Base-by-base conservation (phyloP, 495 filamentous ascomycete genomes). In the Xylaria castorea region DNA sequence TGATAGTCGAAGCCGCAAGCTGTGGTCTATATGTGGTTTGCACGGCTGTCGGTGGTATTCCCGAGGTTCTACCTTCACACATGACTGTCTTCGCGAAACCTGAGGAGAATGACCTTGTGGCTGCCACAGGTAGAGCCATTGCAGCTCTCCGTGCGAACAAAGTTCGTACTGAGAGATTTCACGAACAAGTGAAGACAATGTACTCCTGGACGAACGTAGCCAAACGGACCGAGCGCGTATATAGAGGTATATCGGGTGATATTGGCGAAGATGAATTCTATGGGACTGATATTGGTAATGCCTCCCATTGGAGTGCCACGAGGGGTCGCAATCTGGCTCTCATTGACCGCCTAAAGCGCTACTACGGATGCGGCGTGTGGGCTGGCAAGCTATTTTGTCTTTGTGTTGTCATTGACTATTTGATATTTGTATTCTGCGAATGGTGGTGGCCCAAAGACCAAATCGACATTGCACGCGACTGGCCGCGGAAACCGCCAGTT, bases 281-380 rank as follows among this genome's bases (percentile, higher is more conserved):
- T 73, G 93, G 93, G 22, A 90, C 90, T 77, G 90, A 92, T 62
- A 86, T 86, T 3, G 89, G 86, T 30, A 84, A 88, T 74, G 88
- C 90, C 86, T 90, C 89, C 70, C 90, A 88, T 16, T 91, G 92
- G 75, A 88, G 92, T 63, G 92, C 90, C 3, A 91, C 91, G n/a
- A 85, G 93, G 51, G 94, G 94, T 55, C 85, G 92, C 50, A 94
- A 92, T 79, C 97, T 96, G 81, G 93, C 94, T 1, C 87, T 99
- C 34, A 97, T 99, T 75, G 96, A 99, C 78, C 88, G 96, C 25
- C 80, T 99, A 30, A 99, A 99, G 81, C 83, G 95, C 34, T 98
- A 99, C 77, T 99, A 98, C 77, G 96, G 96, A n/a, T 99, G 96
- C 77, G 96, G 96, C n/a, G 94, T 98, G 50, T 99, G 96, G 96